Percentiles rank a stretch among this genome's conserved stretches.
Evolutionary conservation across 768 basidiomycete genomes (phyloP).

Genomic region (Podaxis carcinomalis): DNA sequence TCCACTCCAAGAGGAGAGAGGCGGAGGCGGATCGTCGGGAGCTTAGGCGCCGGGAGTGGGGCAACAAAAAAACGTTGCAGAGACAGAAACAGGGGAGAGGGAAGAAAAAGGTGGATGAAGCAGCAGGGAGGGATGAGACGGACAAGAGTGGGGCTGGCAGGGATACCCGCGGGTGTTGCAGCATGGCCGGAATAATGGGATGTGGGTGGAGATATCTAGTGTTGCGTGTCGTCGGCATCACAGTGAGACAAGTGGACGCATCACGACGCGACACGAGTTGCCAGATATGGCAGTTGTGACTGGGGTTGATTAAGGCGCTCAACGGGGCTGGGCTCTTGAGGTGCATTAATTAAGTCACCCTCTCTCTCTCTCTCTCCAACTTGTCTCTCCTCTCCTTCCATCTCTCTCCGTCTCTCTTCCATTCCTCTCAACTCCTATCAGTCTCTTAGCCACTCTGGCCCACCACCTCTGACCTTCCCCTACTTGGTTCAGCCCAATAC

Average conservation of each 20-base stretch:
- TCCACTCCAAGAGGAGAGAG: neutral
- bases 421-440: neutral
- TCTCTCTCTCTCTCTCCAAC: neutral
- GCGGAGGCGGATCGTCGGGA: no score
- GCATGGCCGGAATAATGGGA: no score
- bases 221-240: no score
- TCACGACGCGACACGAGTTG: neutral
- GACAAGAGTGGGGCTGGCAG: no score
- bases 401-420: neutral
- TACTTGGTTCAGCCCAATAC: slow-evolving; percentile 12
- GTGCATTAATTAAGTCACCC: slow-evolving; percentile 11
- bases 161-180: no score
- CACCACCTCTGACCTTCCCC: neutral
- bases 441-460: neutral
- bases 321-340: neutral
- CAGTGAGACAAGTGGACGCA: neutral
- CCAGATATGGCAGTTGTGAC: slow-evolving; percentile 4
- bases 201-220: no score
- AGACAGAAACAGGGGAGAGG: neutral
- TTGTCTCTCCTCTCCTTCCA: neutral
- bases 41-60: neutral
- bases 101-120: neutral
- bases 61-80: neutral
- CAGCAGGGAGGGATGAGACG: neutral
- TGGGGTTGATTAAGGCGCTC: neutral